Evolutionary conservation across 352 stramenopile genomes (phyloP).

Genomic region (Thalassiosira allenii): DNA sequence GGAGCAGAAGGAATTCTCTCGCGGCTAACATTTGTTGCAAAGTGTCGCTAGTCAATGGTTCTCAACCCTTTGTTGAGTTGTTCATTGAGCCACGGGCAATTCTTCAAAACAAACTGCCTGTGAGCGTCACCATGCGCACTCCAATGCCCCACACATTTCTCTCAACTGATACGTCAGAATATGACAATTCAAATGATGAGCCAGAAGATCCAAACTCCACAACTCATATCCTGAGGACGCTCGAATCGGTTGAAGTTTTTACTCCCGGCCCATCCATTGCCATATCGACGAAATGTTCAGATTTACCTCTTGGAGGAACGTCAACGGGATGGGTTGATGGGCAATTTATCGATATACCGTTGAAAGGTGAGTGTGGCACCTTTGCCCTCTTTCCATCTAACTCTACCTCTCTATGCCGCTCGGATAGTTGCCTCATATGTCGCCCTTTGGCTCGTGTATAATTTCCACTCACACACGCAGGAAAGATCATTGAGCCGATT

Average conservation of each 20-base stretch:
- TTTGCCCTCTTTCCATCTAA: no score
- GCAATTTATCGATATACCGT: constrained; percentile 81
- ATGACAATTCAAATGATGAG: constrained; percentile 29
- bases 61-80: constrained; percentile 76
- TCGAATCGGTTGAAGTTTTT: constrained; percentile 80
- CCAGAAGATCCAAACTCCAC: constrained; percentile 46
- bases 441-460: no score
- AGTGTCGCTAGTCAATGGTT: constrained; percentile 65
- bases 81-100: constrained; percentile 76
- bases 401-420: no score
- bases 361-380: no score
- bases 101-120: constrained; percentile 80
- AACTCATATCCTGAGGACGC: constrained; percentile 63
- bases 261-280: constrained; percentile 83
- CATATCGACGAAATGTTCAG: constrained; percentile 74
- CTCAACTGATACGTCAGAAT: constrained; percentile 18
- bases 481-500: constrained; percentile 72
- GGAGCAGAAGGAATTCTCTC: constrained; percentile 30
- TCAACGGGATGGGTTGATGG: constrained; percentile 80
- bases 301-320: constrained; percentile 76
- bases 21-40: constrained; percentile 64
- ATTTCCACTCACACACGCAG: no score
- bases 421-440: no score
- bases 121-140: constrained; percentile 75
- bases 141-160: constrained; percentile 85